Evolutionary conservation across 331 rosid species (phyloP).

Genomic region (Malus hybrid): DNA sequence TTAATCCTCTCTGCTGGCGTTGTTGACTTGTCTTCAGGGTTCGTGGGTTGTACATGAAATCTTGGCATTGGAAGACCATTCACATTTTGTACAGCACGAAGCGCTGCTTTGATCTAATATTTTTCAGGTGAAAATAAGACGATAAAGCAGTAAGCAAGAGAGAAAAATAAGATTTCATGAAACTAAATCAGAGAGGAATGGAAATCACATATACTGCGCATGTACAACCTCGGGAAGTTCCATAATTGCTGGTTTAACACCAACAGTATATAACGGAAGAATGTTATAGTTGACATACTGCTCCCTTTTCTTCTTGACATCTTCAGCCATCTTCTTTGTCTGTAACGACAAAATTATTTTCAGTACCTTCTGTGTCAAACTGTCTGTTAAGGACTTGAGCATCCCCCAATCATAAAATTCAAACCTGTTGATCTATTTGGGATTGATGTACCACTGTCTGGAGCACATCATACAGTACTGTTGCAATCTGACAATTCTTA

Average conservation of each 20-base stretch:
- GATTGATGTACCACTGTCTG: constrained; percentile 36
- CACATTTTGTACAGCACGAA: constrained; percentile 54
- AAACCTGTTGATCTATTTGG: constrained; percentile 52
- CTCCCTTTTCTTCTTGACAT: constrained; percentile 54
- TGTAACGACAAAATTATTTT: constrained; percentile 26
- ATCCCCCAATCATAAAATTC: constrained; percentile 13
- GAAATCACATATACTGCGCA: constrained; percentile 17
- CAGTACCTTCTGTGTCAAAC: constrained; percentile 10
- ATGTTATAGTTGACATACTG: constrained; percentile 74
- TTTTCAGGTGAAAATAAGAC: constrained; percentile 10
- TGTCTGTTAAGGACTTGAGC: constrained; percentile 15
- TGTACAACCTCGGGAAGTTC: constrained; percentile 80
- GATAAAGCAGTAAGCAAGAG: constrained; percentile 11
- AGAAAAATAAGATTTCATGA: background rate
- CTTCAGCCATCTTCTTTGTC: constrained; percentile 58
- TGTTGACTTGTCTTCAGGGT: constrained; percentile 28
- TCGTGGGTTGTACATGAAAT: constrained; percentile 25
- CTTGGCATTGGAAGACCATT: constrained; percentile 67
- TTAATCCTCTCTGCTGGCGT: constrained; percentile 42
- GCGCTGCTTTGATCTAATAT: constrained; percentile 70
- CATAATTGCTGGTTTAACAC: constrained; percentile 82
- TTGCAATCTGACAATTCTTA: constrained; percentile 64
- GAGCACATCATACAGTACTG: constrained; percentile 73
- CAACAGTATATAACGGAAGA: constrained; percentile 79
- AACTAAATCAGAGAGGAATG: constrained; percentile 7